phyloP scores from a whole-genome alignment of 768 basidiomycete genomes.

The Auricularia sp. region DNA sequence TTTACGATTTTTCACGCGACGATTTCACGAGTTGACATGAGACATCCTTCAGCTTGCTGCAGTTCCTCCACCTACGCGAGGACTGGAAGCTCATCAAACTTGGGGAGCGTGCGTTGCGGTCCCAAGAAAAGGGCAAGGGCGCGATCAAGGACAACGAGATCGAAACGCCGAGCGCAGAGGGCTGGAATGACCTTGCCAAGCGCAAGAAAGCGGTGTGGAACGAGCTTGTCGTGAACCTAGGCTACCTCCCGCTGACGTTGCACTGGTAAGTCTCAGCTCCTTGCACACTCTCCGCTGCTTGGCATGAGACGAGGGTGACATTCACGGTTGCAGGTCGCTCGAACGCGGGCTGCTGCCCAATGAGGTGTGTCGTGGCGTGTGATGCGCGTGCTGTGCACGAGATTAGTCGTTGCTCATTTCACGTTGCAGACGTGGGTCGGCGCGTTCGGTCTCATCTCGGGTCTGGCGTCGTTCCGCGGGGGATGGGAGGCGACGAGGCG shows the following conservation, averaged over 20 bases:
- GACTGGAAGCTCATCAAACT: conserved; percentile 50
- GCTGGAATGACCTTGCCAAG: conserved; percentile 35
- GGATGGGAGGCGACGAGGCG: conserved; percentile 56
- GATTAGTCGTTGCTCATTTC: background rate
- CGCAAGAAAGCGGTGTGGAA: conserved; percentile 62
- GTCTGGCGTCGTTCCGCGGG: conserved; percentile 49
- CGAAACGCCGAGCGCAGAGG: background rate
- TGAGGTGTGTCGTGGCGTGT: conserved; percentile 41
- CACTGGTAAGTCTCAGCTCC: conserved; percentile 53
- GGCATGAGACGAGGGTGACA: background rate
- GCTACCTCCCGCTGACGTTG: conserved; percentile 71
- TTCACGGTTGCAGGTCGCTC: conserved; percentile 41
- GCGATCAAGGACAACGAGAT: conserved; percentile 30
- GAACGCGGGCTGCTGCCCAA: conserved; percentile 56
- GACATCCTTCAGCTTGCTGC: conserved; percentile 33
- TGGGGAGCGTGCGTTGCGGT: conserved; percentile 40
- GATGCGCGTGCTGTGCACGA: background rate
- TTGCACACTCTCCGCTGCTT: background rate
- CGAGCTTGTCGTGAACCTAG: conserved; percentile 60
- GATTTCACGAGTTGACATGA: background rate
- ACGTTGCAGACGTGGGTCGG: conserved; percentile 27
- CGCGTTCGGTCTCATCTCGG: conserved; percentile 38
- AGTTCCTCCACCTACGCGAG: conserved; percentile 61
- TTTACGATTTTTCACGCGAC: background rate
- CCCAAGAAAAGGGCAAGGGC: conserved; percentile 35